phyloP scores from a whole-genome alignment of 805 yeast species.

The Hanseniaspora mollemarum region DNA sequence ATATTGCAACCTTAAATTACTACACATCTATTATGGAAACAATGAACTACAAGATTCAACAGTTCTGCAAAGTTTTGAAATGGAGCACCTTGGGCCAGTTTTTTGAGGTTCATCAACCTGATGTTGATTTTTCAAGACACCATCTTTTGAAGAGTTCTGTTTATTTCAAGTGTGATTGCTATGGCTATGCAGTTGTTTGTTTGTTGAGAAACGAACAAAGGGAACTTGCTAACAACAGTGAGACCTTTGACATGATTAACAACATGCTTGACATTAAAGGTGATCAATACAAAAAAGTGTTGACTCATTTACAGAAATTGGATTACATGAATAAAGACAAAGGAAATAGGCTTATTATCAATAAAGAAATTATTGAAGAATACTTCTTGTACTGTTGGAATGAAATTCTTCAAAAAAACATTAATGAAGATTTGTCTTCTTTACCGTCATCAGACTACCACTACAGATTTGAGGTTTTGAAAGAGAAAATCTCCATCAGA shows the following conservation, averaged over 20 bases:
- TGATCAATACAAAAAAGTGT: constrained; percentile 21
- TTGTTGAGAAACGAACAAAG: constrained; percentile 42
- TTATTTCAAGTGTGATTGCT: constrained; percentile 16
- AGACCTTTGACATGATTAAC: constrained; percentile 37
- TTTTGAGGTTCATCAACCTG: constrained; percentile 23
- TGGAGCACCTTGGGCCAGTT: constrained; percentile 43
- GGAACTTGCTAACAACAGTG: constrained; percentile 33
- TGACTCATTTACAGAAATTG: constrained; percentile 14
- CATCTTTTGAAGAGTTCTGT: constrained; percentile 14
- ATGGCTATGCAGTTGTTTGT: constrained; percentile 16
- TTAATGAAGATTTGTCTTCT: constrained; percentile 9
- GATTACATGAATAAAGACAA: constrained; percentile 22
- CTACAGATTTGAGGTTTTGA: constrained; percentile 19
- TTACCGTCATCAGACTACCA: constrained; percentile 18
- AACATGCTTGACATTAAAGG: constrained; percentile 31
- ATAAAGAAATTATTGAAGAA: constrained; percentile 28
- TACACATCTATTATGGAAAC: constrained; percentile 37
- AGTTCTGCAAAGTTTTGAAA: constrained; percentile 36
- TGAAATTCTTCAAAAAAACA: constrained; percentile 20
- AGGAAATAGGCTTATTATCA: constrained; percentile 22
- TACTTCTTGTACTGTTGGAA: constrained; percentile 27
- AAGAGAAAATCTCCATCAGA: constrained; percentile 23
- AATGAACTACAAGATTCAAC: constrained; percentile 31
- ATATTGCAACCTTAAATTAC: constrained; percentile 49
- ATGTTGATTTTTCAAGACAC: constrained; percentile 18